These are phyloP conservation scores for Parastagonospora nodorum DNA, from an alignment of 2,329 filamentous ascomycete genomes.

Conservation along the genomic window DNA sequence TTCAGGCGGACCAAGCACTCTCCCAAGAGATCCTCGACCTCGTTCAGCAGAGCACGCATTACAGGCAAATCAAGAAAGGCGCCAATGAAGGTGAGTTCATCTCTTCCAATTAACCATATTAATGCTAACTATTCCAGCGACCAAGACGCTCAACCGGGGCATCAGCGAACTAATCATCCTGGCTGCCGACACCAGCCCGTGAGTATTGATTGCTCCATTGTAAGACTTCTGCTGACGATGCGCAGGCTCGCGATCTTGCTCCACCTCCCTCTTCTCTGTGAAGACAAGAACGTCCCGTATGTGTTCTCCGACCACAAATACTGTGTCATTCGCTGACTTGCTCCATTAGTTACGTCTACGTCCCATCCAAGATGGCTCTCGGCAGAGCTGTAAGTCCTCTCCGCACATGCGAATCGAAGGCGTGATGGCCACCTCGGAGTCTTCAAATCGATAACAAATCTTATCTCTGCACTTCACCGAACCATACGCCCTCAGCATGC, in stretches of 20 bases:
- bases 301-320: too few relatives aligned
- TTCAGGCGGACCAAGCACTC: conserved; percentile 54
- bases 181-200: conserved; percentile 68
- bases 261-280: conserved; percentile 80
- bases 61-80: conserved; percentile 42
- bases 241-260: conserved; percentile 70
- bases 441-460: too few relatives aligned
- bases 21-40: conserved; percentile 51
- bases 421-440: too few relatives aligned
- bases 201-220: not conserved
- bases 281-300: conserved; percentile 62
- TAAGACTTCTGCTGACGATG: not conserved
- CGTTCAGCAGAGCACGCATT: conserved; percentile 37
- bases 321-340: too few relatives aligned
- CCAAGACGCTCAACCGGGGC: conserved; percentile 89
- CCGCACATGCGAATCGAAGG: too few relatives aligned
- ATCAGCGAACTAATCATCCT: conserved; percentile 88
- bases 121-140: conserved; percentile 62
- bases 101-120: not conserved
- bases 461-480: too few relatives aligned
- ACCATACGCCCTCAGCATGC: too few relatives aligned
- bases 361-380: conserved; percentile 81
- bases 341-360: conserved; percentile 59
- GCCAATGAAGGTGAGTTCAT: conserved; percentile 58
- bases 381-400: conserved; percentile 52